phyloP scores from a whole-genome alignment of 495 filamentous ascomycete species.

The Neurospora sp. region DNA sequence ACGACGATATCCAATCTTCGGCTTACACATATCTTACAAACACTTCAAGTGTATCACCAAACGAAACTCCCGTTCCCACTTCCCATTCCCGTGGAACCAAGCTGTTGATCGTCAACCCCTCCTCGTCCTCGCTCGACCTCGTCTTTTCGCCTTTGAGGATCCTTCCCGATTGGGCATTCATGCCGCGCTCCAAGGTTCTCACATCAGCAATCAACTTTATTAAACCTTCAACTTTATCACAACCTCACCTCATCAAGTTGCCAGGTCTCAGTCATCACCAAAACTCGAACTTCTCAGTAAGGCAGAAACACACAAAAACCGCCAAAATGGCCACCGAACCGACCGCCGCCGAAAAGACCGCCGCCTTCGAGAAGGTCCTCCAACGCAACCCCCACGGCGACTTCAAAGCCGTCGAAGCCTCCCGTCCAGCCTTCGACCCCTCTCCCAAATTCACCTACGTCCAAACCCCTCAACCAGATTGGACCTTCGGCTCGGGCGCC shows the following conservation, averaged over 20 bases:
- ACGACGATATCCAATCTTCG: background rate
- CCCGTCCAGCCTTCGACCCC: conserved; percentile 56
- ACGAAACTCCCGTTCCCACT: background rate
- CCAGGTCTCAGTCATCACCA: too few species aligned
- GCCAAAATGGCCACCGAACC: conserved; percentile 20
- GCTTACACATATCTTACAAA: background rate
- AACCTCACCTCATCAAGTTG: too few species aligned
- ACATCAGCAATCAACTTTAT: background rate
- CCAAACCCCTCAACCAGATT: conserved; percentile 62
- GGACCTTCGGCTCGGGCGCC: conserved; percentile 69
- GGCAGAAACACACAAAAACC: too few species aligned
- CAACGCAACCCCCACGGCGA: conserved; percentile 60
- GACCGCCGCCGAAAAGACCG: conserved; percentile 14
- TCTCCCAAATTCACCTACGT: conserved; percentile 47
- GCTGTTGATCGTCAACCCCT: background rate
- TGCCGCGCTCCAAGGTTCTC: background rate
- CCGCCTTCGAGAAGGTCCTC: conserved; percentile 33
- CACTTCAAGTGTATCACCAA: background rate
- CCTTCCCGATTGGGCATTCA: background rate
- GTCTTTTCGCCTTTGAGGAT: background rate
- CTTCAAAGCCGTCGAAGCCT: conserved; percentile 66
- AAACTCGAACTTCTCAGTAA: too few species aligned
- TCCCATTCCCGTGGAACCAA: background rate
- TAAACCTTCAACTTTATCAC: background rate
- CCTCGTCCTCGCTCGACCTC: background rate